A percentile compares a stretch with the other conserved stretches of the same genome.
Evolutionary conservation across 163 green algal species (phyloP).

Genomic region (Volvox carteri): DNA sequence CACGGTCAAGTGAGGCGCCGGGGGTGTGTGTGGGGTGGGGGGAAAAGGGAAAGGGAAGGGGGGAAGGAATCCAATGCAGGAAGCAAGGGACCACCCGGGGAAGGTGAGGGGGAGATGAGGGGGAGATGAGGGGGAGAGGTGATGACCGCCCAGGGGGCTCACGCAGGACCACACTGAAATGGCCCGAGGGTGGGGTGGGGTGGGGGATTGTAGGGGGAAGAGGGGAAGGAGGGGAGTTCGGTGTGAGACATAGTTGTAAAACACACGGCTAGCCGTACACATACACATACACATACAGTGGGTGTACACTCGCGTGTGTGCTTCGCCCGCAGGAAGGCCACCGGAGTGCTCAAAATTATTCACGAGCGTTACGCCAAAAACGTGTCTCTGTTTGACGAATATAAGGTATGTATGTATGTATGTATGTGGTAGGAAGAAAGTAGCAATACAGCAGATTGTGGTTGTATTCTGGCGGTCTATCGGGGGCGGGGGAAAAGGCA

Average conservation of each 20-base stretch:
- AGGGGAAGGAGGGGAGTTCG: too few relatives aligned
- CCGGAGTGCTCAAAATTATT: slow-evolving; percentile 91
- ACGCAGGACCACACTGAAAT: too few relatives aligned
- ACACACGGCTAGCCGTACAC: too few relatives aligned
- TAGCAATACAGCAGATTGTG: too few relatives aligned
- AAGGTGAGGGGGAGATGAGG: neutral
- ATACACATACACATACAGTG: too few relatives aligned
- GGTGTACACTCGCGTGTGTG: too few relatives aligned
- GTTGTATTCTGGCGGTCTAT: too few relatives aligned
- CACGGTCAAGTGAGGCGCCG: slow-evolving; percentile 76
- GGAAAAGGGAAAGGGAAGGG: neutral
- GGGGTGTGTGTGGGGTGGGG: neutral
- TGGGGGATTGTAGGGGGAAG: neutral
- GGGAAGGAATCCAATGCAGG: too few relatives aligned
- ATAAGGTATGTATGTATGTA: slow-evolving; percentile 56
- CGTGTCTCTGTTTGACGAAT: slow-evolving; percentile 56
- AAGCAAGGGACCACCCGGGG: too few relatives aligned
- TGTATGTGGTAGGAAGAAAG: neutral
- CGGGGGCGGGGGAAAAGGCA: too few relatives aligned
- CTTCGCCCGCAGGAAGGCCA: slow-evolving; percentile 87
- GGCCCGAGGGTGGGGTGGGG: neutral
- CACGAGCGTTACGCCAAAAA: slow-evolving; percentile 93
- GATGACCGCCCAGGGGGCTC: neutral
- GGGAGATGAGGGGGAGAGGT: neutral
- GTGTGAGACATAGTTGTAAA: too few relatives aligned